phyloP scores from a whole-genome alignment of 2,329 filamentous ascomycete genomes.

The Coleophoma cylindrospora region DNA sequence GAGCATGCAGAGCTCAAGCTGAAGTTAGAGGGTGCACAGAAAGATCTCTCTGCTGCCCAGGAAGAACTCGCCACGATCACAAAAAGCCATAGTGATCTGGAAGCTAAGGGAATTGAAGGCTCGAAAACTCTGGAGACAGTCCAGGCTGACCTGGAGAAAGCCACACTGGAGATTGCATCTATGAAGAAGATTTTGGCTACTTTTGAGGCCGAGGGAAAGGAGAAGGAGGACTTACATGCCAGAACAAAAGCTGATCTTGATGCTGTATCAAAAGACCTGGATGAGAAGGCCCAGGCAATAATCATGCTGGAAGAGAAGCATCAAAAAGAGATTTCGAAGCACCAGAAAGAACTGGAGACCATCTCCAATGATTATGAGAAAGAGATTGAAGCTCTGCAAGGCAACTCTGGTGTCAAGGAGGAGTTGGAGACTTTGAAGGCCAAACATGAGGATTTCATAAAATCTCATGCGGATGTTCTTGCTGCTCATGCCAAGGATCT shows the following conservation, averaged over 20 bases:
- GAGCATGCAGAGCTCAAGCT: constrained; percentile 46
- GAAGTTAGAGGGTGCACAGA: constrained; percentile 34
- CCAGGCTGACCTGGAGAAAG: constrained; percentile 20
- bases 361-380: constrained; percentile 57
- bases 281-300: constrained; percentile 26
- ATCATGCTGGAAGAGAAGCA: constrained; percentile 49
- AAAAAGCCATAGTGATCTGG: constrained; percentile 30
- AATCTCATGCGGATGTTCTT: constrained; percentile 22
- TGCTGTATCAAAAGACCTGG: constrained; percentile 18
- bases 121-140: constrained; percentile 38
- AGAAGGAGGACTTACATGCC: constrained; percentile 22
- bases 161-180: constrained; percentile 39
- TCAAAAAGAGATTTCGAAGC: constrained; percentile 42
- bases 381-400: constrained; percentile 60
- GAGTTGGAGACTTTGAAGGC: constrained; percentile 56
- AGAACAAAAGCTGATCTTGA: constrained; percentile 24
- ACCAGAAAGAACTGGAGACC: constrained; percentile 52
- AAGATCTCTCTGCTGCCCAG: constrained; percentile 37
- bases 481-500: constrained; percentile 26
- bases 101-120: constrained; percentile 35
- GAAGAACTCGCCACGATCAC: constrained; percentile 14
- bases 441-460: constrained; percentile 45
- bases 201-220: constrained; percentile 35
- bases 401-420: constrained; percentile 59
- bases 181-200: constrained; percentile 44